Percentiles rank a stretch among this genome's conserved stretches.
phyloP scores from a whole-genome alignment of 225 moss, liverwort and hornwort species.

The Polytrichum commune region DNA sequence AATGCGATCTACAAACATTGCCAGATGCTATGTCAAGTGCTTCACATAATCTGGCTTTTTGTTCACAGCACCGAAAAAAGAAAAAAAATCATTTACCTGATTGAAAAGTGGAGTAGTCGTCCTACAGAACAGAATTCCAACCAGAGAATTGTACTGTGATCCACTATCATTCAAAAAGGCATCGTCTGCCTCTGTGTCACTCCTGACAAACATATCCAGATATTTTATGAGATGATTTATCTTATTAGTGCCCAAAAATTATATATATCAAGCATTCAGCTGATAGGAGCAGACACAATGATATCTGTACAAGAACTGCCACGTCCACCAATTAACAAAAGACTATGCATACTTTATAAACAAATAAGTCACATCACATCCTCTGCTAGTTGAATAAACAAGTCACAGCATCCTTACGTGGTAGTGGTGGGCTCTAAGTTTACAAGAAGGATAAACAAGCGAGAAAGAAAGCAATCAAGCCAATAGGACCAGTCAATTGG shows the following conservation, averaged over 20 bases:
- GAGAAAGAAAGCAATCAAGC: conserved; percentile 71
- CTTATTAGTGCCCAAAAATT: too few species aligned
- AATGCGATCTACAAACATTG: too few species aligned
- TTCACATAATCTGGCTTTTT: background rate
- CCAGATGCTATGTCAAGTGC: background rate
- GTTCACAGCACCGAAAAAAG: background rate
- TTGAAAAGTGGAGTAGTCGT: conserved; percentile 57
- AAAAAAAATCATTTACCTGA: conserved; percentile 31
- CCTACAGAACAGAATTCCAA: conserved; percentile 55
- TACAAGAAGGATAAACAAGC: conserved; percentile 72
- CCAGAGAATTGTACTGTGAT: conserved; percentile 59
- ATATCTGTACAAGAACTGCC: too few species aligned
- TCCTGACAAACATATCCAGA: conserved; percentile 29
- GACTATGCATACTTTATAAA: too few species aligned
- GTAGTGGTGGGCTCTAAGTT: conserved; percentile 69
- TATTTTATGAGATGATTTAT: background rate
- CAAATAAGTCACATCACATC: too few species aligned
- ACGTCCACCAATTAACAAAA: too few species aligned
- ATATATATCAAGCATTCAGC: too few species aligned
- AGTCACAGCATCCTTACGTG: conserved; percentile 39
- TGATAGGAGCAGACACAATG: too few species aligned
- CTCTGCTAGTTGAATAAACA: too few species aligned
- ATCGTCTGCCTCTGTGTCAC: conserved; percentile 63
- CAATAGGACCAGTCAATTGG: conserved; percentile 75
- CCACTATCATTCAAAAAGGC: conserved; percentile 64